Conservation (phyloP, 805 yeast species). For the Lipomyces spencermartinsiae region DNA sequence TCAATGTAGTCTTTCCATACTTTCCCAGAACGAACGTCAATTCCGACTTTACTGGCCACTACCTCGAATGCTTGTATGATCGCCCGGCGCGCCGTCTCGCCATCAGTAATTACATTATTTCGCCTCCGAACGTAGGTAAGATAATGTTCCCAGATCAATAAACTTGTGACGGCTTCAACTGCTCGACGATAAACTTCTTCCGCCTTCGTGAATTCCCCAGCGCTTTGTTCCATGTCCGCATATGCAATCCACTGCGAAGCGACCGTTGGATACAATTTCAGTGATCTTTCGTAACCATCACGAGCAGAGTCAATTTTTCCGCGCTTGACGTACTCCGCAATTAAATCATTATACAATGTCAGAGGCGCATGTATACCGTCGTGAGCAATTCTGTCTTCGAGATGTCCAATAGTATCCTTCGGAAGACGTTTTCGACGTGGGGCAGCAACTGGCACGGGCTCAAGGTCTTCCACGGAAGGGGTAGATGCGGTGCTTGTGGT, state of each 20-base stretch:
- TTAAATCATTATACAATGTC: conserved; percentile 21
- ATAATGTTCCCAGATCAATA: conserved; percentile 66
- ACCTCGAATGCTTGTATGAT: conserved; percentile 84
- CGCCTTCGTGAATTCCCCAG: conserved; percentile 69
- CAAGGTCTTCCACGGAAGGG: conserved; percentile 20
- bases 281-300: conserved; percentile 62
- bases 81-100: conserved; percentile 75
- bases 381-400: conserved; percentile 51
- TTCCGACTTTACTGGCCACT: conserved; percentile 78
- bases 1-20: conserved; percentile 86
- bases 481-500: conserved; percentile 15
- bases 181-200: conserved; percentile 66
- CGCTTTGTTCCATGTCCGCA: conserved; percentile 65
- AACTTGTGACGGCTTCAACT: conserved; percentile 22
- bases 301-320: conserved; percentile 68
- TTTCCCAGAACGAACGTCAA: conserved; percentile 71
- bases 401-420: conserved; percentile 62
- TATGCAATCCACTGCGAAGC: conserved; percentile 73
- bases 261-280: conserved; percentile 59
- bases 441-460: conserved; percentile 13
- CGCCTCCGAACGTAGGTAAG: conserved; percentile 76
- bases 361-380: conserved; percentile 22
- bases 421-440: conserved; percentile 44
- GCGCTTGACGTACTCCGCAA: conserved; percentile 53
- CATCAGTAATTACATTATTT: conserved; percentile 71